Base-by-base conservation (phyloP, 345 rosid species). In the Citrus cavaleriei region DNA sequence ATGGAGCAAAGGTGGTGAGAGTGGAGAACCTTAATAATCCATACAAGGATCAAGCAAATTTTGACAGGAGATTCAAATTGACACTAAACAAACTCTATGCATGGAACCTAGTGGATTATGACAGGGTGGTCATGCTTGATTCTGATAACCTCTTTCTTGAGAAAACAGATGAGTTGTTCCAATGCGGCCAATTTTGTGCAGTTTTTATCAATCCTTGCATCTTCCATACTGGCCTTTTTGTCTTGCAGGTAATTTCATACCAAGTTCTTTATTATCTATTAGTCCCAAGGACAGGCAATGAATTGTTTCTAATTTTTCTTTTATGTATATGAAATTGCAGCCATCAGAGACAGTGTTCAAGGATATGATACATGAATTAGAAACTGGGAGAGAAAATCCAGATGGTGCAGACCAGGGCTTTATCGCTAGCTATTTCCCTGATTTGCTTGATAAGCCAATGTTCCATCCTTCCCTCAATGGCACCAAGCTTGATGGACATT, bases 371-470 rank as follows among this genome's bases (percentile, higher is more conserved):
- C 93, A 90, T 88, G 93, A 91, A 76, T 68, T 96, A 64, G 83
- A 92, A 66, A 77, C 71, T 7, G 88, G 90, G 69, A 81, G 88
- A 86, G 84, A 85, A 30, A 96, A 93, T 83, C 90, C 91, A 13
- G 99, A 96, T 75, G 99, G 99, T 62, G 98, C 98, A 30, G 99
- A 96, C 82, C 99, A 96, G 84, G 99, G 99, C 62, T 96, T 94
- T 76, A 91, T 96, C 19, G 86, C 91, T 18, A 89, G 92, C n/a
- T 96, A 96, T 87, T 96, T 90, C 85, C 91, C 98, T 0, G 90
- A 92, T 82, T 80, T 96, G 86, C 97, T 96, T 27, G 89, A 91
- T 79, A 82, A 83, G 82, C 98, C 98, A 25, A 82, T 94, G 87
- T 96, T 91, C 87, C 79, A 77, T 83, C 95, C 97, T 46, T 85